Percentiles rank a stretch among this genome's conserved stretches.
Evolutionary conservation across 441 rosid species (phyloP).

Genomic region (Codiaeum variegatum): DNA sequence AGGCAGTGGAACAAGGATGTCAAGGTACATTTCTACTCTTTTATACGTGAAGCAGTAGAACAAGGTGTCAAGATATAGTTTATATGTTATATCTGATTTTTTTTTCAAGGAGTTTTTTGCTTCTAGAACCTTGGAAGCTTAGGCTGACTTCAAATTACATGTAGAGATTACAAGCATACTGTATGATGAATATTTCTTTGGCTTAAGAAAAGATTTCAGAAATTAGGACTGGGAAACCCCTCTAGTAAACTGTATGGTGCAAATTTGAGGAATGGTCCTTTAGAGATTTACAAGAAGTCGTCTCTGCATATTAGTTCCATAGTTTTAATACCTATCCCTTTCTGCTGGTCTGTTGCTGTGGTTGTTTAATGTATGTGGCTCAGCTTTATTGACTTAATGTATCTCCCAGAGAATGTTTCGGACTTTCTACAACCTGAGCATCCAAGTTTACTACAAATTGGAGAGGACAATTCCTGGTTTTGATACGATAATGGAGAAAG

Average conservation of each 20-base stretch:
- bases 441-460: conserved; percentile 33
- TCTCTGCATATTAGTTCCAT: not conserved
- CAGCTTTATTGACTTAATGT: not conserved
- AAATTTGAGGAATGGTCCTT: not conserved
- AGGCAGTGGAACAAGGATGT: conserved; percentile 60
- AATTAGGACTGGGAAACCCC: not conserved
- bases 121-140: not conserved
- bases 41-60: conserved; percentile 61
- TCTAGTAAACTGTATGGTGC: not conserved
- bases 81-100: not conserved
- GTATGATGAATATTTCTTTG: not conserved
- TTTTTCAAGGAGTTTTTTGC: not conserved
- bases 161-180: not conserved
- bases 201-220: not conserved
- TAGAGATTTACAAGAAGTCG: not conserved
- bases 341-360: not conserved
- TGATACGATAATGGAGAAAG: conserved; percentile 45
- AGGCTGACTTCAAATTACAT: not conserved
- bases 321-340: not conserved
- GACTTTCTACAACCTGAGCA: conserved; percentile 39
- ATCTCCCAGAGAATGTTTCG: conserved; percentile 44
- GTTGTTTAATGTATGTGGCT: conserved; percentile 8
- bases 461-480: conserved; percentile 57
- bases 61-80: conserved; percentile 45
- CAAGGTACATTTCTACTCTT: conserved; percentile 31